Conservation (phyloP, 1,284 basidiomycete species). For the Apiotrichum porosum region DNA sequence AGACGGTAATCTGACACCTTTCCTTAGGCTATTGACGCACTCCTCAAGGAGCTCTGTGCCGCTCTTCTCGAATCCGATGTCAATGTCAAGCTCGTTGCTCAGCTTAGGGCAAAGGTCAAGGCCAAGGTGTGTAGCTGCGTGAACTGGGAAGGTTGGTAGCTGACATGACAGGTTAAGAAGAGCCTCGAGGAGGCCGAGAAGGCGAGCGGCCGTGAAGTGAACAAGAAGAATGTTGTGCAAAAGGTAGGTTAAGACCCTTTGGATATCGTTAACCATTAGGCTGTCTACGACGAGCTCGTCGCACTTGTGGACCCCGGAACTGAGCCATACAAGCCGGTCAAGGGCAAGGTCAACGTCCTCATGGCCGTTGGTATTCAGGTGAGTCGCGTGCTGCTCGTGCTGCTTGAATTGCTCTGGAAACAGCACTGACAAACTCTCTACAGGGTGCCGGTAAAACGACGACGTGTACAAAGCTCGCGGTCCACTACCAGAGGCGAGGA, state of each 20-base stretch:
- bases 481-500: slow-evolving; percentile 94
- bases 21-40: slow-evolving; percentile 81
- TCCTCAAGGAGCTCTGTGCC: slow-evolving; percentile 90
- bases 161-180: slow-evolving; percentile 41
- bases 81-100: slow-evolving; percentile 91
- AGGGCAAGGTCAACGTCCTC: slow-evolving; percentile 89
- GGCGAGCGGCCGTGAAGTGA: slow-evolving; percentile 75
- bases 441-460: slow-evolving; percentile 98
- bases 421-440: no score
- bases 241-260: slow-evolving; percentile 58
- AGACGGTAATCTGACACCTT: no score
- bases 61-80: slow-evolving; percentile 96
- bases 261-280: slow-evolving; percentile 53
- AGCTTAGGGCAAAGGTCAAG: slow-evolving; percentile 83
- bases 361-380: slow-evolving; percentile 97
- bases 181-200: slow-evolving; percentile 57
- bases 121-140: slow-evolving; percentile 60
- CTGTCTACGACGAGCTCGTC: slow-evolving; percentile 96
- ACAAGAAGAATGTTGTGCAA: slow-evolving; percentile 80
- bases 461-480: slow-evolving; percentile 93
- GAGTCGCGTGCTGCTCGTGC: no score
- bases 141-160: background rate
- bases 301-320: slow-evolving; percentile 89
- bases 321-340: slow-evolving; percentile 92
- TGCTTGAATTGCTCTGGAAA: no score